A percentile compares a stretch with the other conserved stretches of the same genome.
These are phyloP conservation scores for Boletellus ananiceps DNA, from an alignment of 768 basidiomycete genomes.

Conservation along the genomic window DNA sequence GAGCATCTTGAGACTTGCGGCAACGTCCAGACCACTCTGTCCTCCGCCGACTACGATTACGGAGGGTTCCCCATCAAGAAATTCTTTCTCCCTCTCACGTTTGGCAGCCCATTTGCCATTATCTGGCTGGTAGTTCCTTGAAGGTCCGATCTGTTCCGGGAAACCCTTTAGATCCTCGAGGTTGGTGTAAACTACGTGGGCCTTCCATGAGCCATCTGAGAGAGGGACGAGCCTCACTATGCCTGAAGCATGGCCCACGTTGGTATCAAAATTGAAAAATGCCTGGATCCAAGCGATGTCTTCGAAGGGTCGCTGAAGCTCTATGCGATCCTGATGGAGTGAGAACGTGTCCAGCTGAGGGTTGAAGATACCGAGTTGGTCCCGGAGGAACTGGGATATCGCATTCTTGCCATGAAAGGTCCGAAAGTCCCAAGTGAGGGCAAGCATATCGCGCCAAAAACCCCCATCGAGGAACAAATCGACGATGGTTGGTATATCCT, in stretches of 20 bases:
- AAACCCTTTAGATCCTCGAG: constrained; percentile 47
- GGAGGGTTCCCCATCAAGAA: constrained; percentile 40
- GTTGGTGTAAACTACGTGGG: constrained; percentile 45
- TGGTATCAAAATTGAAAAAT: constrained; percentile 42
- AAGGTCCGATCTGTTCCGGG: constrained; percentile 41
- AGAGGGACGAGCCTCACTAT: constrained; percentile 46
- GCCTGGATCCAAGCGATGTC: constrained; percentile 44
- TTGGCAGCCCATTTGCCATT: constrained; percentile 30
- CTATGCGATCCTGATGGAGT: constrained; percentile 18
- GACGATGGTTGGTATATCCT: constrained; percentile 35
- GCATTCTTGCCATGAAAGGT: constrained; percentile 43
- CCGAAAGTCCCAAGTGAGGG: constrained; percentile 60
- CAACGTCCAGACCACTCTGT: constrained; percentile 52
- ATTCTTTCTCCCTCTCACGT: constrained; percentile 26
- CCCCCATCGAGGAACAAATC: constrained; percentile 31
- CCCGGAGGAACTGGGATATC: constrained; percentile 43
- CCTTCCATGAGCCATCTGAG: constrained; percentile 41
- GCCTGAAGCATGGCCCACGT: constrained; percentile 37
- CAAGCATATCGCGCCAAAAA: constrained; percentile 59
- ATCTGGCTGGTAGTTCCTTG: constrained; percentile 39
- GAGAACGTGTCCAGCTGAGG: constrained; percentile 19
- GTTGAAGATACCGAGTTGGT: constrained; percentile 34
- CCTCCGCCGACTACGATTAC: constrained; percentile 52
- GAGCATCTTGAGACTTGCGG: constrained; percentile 47
- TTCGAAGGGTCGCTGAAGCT: constrained; percentile 27